Conservation (phyloP, 495 filamentous ascomycete genomes). For the Hypomontagnella monticulosa region DNA sequence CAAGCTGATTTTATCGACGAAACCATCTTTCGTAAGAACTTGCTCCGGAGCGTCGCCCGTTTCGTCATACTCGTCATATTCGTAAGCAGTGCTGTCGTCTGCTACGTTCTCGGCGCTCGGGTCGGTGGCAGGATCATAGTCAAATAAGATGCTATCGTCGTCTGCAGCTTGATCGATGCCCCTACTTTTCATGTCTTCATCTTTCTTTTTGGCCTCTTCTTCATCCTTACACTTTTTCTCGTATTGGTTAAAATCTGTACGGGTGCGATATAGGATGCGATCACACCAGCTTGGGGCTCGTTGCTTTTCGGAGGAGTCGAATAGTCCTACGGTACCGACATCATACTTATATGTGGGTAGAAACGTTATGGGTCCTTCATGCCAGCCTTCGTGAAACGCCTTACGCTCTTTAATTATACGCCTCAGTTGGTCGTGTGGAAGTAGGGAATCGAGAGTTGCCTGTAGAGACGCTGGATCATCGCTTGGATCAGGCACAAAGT, state of each 20-base stretch:
- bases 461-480: conserved; percentile 71
- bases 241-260: conserved; percentile 74
- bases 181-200: conserved; percentile 84
- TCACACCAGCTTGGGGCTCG: conserved; percentile 97
- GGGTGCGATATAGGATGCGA: conserved; percentile 87
- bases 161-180: conserved; percentile 78
- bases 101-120: conserved; percentile 53
- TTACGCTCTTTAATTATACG: conserved; percentile 76
- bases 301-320: conserved; percentile 94
- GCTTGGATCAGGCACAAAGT: conserved; percentile 61
- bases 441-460: conserved; percentile 82
- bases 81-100: conserved; percentile 51
- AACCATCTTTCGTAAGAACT: conserved; percentile 64
- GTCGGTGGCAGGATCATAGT: conserved; percentile 87
- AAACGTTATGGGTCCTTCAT: conserved; percentile 87
- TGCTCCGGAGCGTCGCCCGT: conserved; percentile 52
- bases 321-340: conserved; percentile 88
- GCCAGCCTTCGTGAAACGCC: conserved; percentile 90
- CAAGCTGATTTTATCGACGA: conserved; percentile 70
- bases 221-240: conserved; percentile 72
- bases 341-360: conserved; percentile 97
- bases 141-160: conserved; percentile 87
- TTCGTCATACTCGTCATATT: conserved; percentile 71
- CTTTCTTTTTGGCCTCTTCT: conserved; percentile 71
- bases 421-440: conserved; percentile 89